Evolutionary conservation across 1,284 basidiomycete genomes (phyloP), one percentile per base, ranked within the genome.

Genomic region (Xanthoconium separans): DNA sequence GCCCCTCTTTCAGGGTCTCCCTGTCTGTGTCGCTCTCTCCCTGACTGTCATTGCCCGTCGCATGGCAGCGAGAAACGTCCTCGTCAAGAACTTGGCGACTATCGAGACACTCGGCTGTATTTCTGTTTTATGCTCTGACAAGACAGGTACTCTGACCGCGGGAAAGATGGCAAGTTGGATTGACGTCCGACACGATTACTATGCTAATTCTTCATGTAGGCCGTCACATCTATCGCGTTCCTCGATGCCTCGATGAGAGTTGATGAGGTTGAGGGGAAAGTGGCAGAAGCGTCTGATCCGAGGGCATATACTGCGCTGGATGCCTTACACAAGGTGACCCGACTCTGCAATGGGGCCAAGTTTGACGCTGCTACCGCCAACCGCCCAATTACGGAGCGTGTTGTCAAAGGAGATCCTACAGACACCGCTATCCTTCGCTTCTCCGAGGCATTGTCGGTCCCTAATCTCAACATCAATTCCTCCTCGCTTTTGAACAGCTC

Each of bases 391-490:
- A 66, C 70, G 1, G 70, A 80, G 16, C 76, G 80, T 31, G 65
- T 65, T 34, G 66, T 87, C 61, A 81, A 82, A 57, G 85, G 85
- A 11, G 84, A 87, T 63, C 79, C 84, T 3, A 86, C 84, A 0
- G 84, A 87, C 58, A 80, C 77, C 13, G 84, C 84, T 6, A 73
- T 87, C 34, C 75, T 87, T 18, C 77, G 82, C 41, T 83, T 85
- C 59, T 76, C 83, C 1, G 83, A 85, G 60, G 67, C 68, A 8
- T 61, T 84, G 10, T 64, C 65, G 3, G 46, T 61, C n/a, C 62
- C 65, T 2, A 55, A 53, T 24, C 55, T 64, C 6, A 27, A 37
- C 24, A 55, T 70, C 43, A 44, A 66, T 34, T 54, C 66, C 9
- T 2, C 62, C n/a, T 42, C 60, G 2, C 59, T 75, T 15, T 57